These are phyloP conservation scores for Rubroboletus satanas DNA, from an alignment of 768 basidiomycete species.

Conservation along the genomic window DNA sequence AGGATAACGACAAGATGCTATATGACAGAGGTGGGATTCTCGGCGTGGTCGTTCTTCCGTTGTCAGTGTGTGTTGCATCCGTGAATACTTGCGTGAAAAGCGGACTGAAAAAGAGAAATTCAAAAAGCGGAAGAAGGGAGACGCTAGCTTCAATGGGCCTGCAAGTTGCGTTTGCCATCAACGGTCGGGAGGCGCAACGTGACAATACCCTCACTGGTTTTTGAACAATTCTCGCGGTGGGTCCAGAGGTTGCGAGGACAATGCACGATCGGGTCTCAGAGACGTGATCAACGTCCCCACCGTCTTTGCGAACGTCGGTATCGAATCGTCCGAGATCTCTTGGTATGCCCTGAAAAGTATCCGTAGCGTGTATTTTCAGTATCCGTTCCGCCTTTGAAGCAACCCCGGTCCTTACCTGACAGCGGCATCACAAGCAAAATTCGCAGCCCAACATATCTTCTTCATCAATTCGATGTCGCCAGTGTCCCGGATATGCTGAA, in stretches of 20 bases:
- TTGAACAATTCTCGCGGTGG: constrained; percentile 54
- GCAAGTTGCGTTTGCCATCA: constrained; percentile 1
- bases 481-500: constrained; percentile 47
- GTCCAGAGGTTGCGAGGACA: constrained; percentile 44
- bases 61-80: constrained; percentile 31
- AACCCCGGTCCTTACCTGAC: constrained; percentile 41
- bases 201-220: constrained; percentile 41
- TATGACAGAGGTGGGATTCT: constrained; percentile 38
- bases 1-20: constrained; percentile 54
- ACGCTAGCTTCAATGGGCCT: constrained; percentile 64
- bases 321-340: constrained; percentile 48
- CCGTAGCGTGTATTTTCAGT: background rate
- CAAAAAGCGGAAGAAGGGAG: constrained; percentile 56
- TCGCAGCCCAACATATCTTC: constrained; percentile 55
- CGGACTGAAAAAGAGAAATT: constrained; percentile 52
- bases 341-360: constrained; percentile 48
- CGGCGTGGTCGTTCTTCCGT: constrained; percentile 19
- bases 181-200: background rate
- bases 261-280: constrained; percentile 51
- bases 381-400: background rate
- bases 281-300: constrained; percentile 51
- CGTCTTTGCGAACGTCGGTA: constrained; percentile 47
- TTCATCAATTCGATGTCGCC: constrained; percentile 49
- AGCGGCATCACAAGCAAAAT: constrained; percentile 47
- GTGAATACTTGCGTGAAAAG: constrained; percentile 47